Evolutionary conservation across 2,329 filamentous ascomycete species (phyloP).

Genomic region (Penicillium hordei): DNA sequence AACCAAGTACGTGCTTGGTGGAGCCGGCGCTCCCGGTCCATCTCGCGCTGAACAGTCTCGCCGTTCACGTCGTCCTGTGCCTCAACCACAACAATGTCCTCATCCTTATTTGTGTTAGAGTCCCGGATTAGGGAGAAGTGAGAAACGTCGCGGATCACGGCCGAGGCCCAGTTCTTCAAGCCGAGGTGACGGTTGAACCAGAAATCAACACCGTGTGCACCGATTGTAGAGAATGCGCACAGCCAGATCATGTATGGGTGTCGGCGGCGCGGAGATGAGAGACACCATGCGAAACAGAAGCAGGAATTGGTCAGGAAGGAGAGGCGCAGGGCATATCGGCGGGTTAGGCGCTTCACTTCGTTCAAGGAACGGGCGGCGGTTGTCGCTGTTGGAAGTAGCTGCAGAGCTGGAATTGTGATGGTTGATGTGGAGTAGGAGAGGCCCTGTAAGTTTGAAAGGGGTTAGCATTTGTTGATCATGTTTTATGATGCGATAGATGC

Average conservation of each 20-base stretch:
- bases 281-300: conserved; percentile 72
- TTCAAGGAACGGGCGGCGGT: conserved; percentile 69
- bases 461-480: conserved; percentile 9
- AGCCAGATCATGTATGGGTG: conserved; percentile 94
- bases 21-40: conserved; percentile 44
- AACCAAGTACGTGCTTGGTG: conserved; percentile 41
- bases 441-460: conserved; percentile 57
- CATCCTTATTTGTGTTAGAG: conserved; percentile 33
- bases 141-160: conserved; percentile 47
- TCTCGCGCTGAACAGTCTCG: conserved; percentile 46
- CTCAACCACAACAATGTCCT: conserved; percentile 41
- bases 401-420: conserved; percentile 75
- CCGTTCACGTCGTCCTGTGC: conserved; percentile 46
- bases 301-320: conserved; percentile 68
- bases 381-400: conserved; percentile 74
- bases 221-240: conserved; percentile 57
- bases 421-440: conserved; percentile 81
- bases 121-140: conserved; percentile 17
- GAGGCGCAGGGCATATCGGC: conserved; percentile 65
- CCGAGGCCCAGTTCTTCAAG: conserved; percentile 36
- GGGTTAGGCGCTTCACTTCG: conserved; percentile 63
- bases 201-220: conserved; percentile 60
- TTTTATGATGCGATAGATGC: conserved; percentile 8
- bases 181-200: conserved; percentile 69
- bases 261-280: conserved; percentile 71